Percentiles rank a stretch among this genome's conserved stretches.
These are phyloP conservation scores for Samsoniella hepiali DNA, from an alignment of 2,329 filamentous ascomycete genomes.

Conservation along the genomic window DNA sequence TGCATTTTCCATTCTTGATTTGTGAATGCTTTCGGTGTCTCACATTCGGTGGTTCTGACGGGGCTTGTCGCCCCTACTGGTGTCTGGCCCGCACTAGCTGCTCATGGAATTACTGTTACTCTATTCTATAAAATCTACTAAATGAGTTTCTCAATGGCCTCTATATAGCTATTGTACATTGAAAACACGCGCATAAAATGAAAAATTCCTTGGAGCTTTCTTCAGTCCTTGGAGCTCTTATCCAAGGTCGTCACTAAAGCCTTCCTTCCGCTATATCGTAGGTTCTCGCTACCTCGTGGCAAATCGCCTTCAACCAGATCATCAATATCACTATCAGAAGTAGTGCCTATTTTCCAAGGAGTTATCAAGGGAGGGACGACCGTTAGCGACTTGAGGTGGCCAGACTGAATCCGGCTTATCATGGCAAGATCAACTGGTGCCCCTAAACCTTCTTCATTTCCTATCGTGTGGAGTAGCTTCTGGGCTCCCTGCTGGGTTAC, in stretches of 20 bases:
- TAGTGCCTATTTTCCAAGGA: neutral
- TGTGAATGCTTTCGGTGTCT: too few relatives aligned
- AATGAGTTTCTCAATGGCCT: too few relatives aligned
- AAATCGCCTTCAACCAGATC: neutral
- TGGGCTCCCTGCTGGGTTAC: neutral
- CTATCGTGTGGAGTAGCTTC: neutral
- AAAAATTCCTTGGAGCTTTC: too few relatives aligned
- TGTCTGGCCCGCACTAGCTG: too few relatives aligned
- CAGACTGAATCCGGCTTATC: constrained; percentile 3
- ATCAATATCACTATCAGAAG: neutral
- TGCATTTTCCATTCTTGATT: too few relatives aligned
- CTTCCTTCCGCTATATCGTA: neutral
- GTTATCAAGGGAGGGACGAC: neutral
- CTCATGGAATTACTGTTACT: too few relatives aligned
- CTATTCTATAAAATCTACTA: too few relatives aligned
- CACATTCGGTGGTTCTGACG: too few relatives aligned
- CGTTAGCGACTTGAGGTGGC: neutral
- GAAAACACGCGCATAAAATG: too few relatives aligned
- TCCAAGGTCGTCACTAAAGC: neutral
- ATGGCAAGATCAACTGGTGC: neutral
- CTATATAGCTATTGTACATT: too few relatives aligned
- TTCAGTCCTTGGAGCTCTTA: too few relatives aligned
- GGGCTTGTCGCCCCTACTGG: too few relatives aligned
- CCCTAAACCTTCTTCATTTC: neutral
- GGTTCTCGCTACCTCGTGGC: neutral